Conservation (phyloP, 2,329 filamentous ascomycete species). For the Balansia obtecta region DNA sequence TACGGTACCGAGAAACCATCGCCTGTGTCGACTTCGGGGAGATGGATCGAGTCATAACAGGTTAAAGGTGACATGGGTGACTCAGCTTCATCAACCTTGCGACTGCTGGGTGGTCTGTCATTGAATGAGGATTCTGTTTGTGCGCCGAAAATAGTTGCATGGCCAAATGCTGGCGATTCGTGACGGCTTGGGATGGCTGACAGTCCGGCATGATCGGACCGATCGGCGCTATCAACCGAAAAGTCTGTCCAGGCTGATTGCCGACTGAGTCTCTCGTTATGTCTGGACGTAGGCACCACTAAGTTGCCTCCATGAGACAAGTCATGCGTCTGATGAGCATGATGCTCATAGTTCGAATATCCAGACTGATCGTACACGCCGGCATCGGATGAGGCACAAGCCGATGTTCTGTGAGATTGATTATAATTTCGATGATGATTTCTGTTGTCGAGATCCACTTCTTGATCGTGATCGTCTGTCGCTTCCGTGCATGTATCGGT, state of each 20-base stretch:
- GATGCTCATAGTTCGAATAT: slow-evolving; percentile 14
- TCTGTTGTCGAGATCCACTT: slow-evolving; percentile 15
- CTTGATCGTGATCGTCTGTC: slow-evolving; percentile 18
- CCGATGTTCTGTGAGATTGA: slow-evolving; percentile 25
- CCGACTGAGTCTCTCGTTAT: slow-evolving; percentile 37
- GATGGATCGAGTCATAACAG: slow-evolving; percentile 23
- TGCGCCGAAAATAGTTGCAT: slow-evolving; percentile 20
- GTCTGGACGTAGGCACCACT: slow-evolving; percentile 31
- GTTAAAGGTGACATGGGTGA: slow-evolving; percentile 16
- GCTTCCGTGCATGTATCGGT: slow-evolving; percentile 25
- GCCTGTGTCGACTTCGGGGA: slow-evolving; percentile 39
- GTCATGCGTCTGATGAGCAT: slow-evolving; percentile 8
- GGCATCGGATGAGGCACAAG: slow-evolving; percentile 27
- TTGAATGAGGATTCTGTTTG: slow-evolving; percentile 6
- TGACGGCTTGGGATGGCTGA: slow-evolving; percentile 16
- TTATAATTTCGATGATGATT: slow-evolving; percentile 16
- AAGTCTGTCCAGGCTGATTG: slow-evolving; percentile 50
- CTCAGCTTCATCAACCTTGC: slow-evolving; percentile 12
- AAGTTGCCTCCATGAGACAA: slow-evolving; percentile 32
- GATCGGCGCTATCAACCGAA: slow-evolving; percentile 40
- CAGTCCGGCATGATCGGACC: slow-evolving; percentile 18
- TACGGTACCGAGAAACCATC: slow-evolving; percentile 38
- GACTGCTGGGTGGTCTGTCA: not conserved
- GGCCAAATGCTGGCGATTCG: slow-evolving; percentile 17
- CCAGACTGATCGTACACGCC: slow-evolving; percentile 17